Evolutionary conservation across 805 yeast species (phyloP).

Genomic region (Hermanozyma aechmeae): DNA sequence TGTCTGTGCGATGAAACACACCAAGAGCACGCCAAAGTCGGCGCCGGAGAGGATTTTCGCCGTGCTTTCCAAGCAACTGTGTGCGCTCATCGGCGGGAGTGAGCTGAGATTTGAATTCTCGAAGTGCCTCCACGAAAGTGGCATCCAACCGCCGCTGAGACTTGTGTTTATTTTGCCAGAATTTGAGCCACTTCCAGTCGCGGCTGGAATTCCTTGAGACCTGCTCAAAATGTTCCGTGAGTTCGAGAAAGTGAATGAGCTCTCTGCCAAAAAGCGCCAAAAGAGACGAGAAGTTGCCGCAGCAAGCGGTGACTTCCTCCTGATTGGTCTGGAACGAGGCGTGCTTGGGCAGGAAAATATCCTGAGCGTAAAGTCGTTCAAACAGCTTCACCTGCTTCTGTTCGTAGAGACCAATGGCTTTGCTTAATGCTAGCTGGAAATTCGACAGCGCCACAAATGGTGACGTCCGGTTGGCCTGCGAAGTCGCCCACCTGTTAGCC

Average conservation of each 20-base stretch:
- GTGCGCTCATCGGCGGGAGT: conserved; percentile 1
- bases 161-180: conserved; percentile 31
- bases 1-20: conserved; percentile 51
- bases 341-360: conserved; percentile 32
- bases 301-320: conserved; percentile 77
- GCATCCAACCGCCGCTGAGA: conserved; percentile 2
- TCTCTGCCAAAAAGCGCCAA: conserved; percentile 56
- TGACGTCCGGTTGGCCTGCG: too few relatives aligned
- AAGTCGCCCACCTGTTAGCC: too few relatives aligned
- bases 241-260: conserved; percentile 36
- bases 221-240: conserved; percentile 32
- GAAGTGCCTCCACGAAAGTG: conserved; percentile 10
- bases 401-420: conserved; percentile 49
- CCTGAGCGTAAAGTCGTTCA: conserved; percentile 46
- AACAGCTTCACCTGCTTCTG: conserved; percentile 50
- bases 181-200: conserved; percentile 44
- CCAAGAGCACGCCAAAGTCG: conserved; percentile 42
- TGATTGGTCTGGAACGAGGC: conserved; percentile 44
- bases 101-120: conserved; percentile 9
- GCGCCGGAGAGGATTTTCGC: conserved; percentile 3
- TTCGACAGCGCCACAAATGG: conserved; percentile 32
- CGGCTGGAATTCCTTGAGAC: conserved; percentile 12
- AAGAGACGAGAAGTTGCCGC: conserved; percentile 69
- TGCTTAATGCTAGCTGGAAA: conserved; percentile 35
- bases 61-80: background rate